Evolutionary conservation across 768 basidiomycete genomes (phyloP), one percentile per base, ranked within the genome.

Genomic region (Fomitopsis pulvina): DNA sequence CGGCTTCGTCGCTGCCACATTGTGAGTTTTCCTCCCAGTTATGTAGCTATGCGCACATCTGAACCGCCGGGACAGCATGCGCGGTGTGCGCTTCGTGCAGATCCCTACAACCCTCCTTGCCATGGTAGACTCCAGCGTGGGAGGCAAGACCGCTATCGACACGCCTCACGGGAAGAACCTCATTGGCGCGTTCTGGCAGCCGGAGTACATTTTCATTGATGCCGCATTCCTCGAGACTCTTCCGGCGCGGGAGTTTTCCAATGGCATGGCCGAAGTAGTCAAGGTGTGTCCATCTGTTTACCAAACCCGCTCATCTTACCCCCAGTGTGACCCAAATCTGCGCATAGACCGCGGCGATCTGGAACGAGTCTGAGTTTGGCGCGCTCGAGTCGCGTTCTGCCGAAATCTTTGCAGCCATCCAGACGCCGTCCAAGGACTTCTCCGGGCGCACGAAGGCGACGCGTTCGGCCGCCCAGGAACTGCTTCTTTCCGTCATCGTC

Each of bases 91-190:
- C 49, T 89, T 95, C 68, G 85, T 91, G 20, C 96, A 99, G 70
- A 89, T 99, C 48, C 96, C 96, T 0, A 97, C 96, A 0, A 96
- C 94, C 0, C 75, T 99, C 1, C 78, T 99, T 51, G 92, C 94
- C 5, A 99, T 99, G 96, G 96, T 99, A 21, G 96, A 99, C 68
- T 97, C 94, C 0, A 85, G 91, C 52, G 85, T 99, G 39, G 96
- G 96, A 4, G 95, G 96, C 29, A 99, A 97, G 75, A 99, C 96
- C 0, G 95, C 96, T n/a, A 93, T 98, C 53, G 96, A 99, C 64
- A 97, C 95, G 0, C 92, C 92, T 2, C 90, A 92, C 55, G 96
- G 96, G 48, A 99, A 99, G 73, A 99, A 99, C 68, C 79, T 98
- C 57, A 92, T 99, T 57, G 96, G 96, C 51, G 88, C 95, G 4